A percentile compares a stretch with the other conserved stretches of the same genome.
Evolutionary conservation across 1,284 basidiomycete species (phyloP).

Genomic region (Leccinum griseonigrum): DNA sequence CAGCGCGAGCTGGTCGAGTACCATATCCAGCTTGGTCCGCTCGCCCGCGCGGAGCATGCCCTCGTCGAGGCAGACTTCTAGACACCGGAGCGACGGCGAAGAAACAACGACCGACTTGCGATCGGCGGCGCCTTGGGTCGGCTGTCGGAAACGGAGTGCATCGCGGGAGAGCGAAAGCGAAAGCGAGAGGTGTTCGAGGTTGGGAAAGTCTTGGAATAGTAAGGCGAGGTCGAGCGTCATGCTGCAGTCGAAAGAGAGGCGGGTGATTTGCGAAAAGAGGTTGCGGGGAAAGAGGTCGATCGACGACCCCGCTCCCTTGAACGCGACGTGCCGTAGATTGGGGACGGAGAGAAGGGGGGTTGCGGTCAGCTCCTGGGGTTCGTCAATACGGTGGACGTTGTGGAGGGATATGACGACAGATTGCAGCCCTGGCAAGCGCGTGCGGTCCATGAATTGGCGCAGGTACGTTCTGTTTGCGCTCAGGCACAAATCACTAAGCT

Average conservation of each 20-base stretch:
- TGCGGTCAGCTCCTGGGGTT: background rate
- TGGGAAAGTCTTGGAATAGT: conserved; percentile 19
- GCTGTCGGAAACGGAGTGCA: conserved; percentile 5
- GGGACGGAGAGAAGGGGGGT: conserved; percentile 14
- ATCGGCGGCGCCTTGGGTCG: background rate
- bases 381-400: conserved; percentile 7
- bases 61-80: conserved; percentile 21
- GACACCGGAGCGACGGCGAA: conserved; percentile 7
- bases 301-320: conserved; percentile 14
- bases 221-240: conserved; percentile 15
- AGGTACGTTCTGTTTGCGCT: conserved; percentile 22
- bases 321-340: conserved; percentile 14
- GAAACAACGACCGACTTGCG: conserved; percentile 1
- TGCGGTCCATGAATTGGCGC: conserved; percentile 14
- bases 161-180: conserved; percentile 11
- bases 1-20: conserved; percentile 25
- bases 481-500: conserved; percentile 19
- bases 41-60: conserved; percentile 27
- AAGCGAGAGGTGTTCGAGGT: conserved; percentile 18
- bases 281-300: conserved; percentile 18
- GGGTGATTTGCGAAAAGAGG: conserved; percentile 22
- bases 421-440: conserved; percentile 14
- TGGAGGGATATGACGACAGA: conserved; percentile 21
- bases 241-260: conserved; percentile 24
- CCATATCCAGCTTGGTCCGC: conserved; percentile 9